Percentiles rank a stretch among this genome's conserved stretches.
These are phyloP conservation scores for Populus alba DNA, from an alignment of 345 rosid species.

Conservation along the genomic window DNA sequence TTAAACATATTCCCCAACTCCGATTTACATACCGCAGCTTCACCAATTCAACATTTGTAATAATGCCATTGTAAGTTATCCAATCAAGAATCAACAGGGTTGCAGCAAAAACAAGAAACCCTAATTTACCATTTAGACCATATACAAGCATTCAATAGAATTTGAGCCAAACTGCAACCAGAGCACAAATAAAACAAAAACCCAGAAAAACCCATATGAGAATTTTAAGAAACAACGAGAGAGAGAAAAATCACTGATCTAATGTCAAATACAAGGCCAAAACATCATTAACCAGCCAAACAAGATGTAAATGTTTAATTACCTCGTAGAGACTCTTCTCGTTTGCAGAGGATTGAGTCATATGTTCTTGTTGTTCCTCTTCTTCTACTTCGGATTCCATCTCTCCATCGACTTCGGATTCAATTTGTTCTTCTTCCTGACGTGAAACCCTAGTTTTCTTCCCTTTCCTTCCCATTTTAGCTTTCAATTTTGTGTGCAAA, in stretches of 20 bases:
- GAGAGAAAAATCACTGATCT: background rate
- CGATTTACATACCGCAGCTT: background rate
- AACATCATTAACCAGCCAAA: background rate
- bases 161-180: background rate
- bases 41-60: background rate
- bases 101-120: slow-evolving; percentile 1
- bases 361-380: slow-evolving; percentile 23
- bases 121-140: background rate
- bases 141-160: background rate
- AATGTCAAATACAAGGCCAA: background rate
- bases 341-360: slow-evolving; percentile 18
- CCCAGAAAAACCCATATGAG: background rate
- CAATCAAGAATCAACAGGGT: background rate
- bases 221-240: background rate
- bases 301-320: background rate
- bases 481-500: background rate
- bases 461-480: slow-evolving; percentile 49
- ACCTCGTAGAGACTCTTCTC: slow-evolving; percentile 63
- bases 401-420: slow-evolving; percentile 32
- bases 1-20: background rate
- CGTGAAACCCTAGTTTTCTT: slow-evolving; percentile 54
- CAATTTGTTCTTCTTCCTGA: slow-evolving; percentile 34
- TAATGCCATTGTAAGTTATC: background rate
- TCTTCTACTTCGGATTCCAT: slow-evolving; percentile 36
- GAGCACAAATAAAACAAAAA: background rate